Conservation (phyloP, 2,329 filamentous ascomycete genomes). For the Biscogniauxia sp. region DNA sequence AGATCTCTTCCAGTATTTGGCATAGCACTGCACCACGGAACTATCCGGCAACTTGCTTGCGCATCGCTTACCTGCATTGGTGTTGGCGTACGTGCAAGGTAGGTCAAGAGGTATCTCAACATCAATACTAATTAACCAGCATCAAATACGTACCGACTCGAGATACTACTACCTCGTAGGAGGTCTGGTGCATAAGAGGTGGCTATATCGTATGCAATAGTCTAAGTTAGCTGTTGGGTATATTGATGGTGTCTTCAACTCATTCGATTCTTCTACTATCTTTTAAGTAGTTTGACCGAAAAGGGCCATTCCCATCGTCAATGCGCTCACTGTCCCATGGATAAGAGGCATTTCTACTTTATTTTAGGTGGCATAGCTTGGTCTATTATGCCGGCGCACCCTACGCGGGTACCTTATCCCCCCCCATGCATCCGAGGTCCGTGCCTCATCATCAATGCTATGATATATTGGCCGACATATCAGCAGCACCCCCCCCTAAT, state of each 20-base stretch:
- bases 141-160: background rate
- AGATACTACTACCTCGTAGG: no score
- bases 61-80: background rate
- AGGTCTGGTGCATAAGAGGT: no score
- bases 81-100: no score
- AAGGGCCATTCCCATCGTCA: constrained; percentile 15
- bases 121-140: no score
- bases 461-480: constrained; percentile 1
- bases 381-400: constrained; percentile 21
- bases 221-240: no score
- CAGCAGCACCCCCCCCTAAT: background rate
- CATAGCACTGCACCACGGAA: background rate
- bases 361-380: constrained; percentile 13
- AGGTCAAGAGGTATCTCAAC: no score
- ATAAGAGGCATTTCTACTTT: background rate
- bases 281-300: background rate
- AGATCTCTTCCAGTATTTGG: background rate
- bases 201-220: no score
- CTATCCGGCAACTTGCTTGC: background rate
- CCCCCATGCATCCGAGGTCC: constrained; percentile 9
- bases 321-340: constrained; percentile 9
- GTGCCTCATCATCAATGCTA: constrained; percentile 14
- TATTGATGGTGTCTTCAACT: background rate
- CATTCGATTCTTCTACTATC: background rate
- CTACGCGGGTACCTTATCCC: constrained; percentile 12